A percentile compares a stretch with the other conserved stretches of the same genome.
Conservation (phyloP, 345 rosid species). For the Mercurialis annua region DNA sequence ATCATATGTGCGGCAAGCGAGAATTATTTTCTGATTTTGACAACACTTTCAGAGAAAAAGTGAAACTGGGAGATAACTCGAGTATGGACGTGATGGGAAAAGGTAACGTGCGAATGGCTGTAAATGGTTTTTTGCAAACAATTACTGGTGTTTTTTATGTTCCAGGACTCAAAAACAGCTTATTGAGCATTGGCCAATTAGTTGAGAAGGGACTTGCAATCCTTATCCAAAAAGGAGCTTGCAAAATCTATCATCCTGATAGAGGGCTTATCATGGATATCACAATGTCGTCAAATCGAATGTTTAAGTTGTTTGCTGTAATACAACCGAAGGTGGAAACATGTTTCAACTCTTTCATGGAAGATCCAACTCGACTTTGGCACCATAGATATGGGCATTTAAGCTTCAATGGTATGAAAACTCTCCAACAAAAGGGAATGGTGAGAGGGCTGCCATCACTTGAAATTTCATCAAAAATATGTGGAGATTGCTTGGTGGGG, state of each 20-base stretch:
- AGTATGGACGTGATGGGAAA: neutral
- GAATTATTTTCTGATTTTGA: neutral
- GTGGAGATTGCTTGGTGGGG: conserved; percentile 10
- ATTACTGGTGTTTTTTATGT: conserved; percentile 1
- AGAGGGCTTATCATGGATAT: conserved; percentile 5
- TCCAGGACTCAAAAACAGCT: neutral
- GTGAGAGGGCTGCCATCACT: conserved; percentile 3
- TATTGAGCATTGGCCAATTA: conserved; percentile 6
- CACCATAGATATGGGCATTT: too few species aligned
- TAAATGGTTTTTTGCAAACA: neutral
- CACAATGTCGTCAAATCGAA: neutral
- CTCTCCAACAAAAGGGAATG: neutral
- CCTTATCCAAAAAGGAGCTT: neutral
- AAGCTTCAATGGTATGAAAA: neutral
- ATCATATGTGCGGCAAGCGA: neutral
- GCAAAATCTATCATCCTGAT: conserved; percentile 5
- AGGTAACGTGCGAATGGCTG: neutral
- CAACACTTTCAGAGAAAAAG: neutral
- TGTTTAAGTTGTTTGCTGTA: neutral
- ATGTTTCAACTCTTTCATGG: conserved; percentile 1
- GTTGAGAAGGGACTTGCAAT: conserved; percentile 2
- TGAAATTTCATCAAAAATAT: neutral
- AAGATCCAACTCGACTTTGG: neutral
- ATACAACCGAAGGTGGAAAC: neutral
- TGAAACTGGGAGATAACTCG: conserved; percentile 8